Base-by-base conservation (phyloP, 106 monocot species). In the Acorus calamus region DNA sequence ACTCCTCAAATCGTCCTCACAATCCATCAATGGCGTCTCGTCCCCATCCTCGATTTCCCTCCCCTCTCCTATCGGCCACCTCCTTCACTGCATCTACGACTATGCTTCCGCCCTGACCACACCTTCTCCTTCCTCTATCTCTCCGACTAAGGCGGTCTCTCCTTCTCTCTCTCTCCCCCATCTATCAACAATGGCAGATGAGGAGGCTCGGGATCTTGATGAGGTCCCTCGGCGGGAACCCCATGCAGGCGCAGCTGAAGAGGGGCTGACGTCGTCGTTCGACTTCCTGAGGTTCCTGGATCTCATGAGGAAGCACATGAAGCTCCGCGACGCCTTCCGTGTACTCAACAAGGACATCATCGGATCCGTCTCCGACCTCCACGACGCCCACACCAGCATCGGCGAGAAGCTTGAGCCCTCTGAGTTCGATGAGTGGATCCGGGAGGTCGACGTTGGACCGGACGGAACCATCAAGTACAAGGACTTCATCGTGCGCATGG, bases 401-500 rank as follows among this genome's bases (percentile, higher is more conserved):
- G 94, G 94, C 48, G 94, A 94, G 80, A 94, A 94, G 76, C 86
- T 94, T 14, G 94, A 89, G 47, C 81, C 81, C 11, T 66, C 63
- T 3, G 94, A 94, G 79, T 94, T 94, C 59, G 94, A 94, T 56
- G 94, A 94, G 75, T 94, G 94, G 94, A 89, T 94, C 71, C 78
- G 89, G 48, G 94, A 94, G 79, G 86, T 94, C 8, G 84, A 89
- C n/a, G 94, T 94, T 10, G 73, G 65, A 5, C 67, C 76, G 4
- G 89, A 94, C 52, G 94, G 89, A 4, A 84, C 68, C 61, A 89
- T 94, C 67, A 64, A 62, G 55, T 94, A 94, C 77, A 89, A 94
- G 71, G 94, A 94, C 52, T 86, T 94, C 74, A 94, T 94, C 71
- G 76, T 77, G 52, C 78, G 89, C 66, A 94, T 94, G 78, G 77